These are phyloP conservation scores for Cytospora piceicola DNA, from an alignment of 2,329 filamentous ascomycete species.

Conservation along the genomic window DNA sequence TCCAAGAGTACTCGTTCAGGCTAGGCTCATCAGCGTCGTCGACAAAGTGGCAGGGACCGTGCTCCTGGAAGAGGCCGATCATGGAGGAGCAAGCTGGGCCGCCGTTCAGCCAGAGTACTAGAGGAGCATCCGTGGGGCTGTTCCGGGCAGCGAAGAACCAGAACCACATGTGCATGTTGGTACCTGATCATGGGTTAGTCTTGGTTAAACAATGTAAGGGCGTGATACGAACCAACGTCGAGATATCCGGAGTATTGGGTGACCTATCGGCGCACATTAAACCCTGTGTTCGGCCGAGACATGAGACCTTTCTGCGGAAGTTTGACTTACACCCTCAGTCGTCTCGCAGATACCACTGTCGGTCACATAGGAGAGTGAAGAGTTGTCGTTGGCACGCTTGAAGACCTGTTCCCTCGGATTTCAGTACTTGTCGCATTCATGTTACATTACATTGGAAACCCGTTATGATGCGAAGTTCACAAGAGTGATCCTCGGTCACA, in stretches of 20 bases:
- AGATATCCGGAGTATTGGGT: constrained; percentile 57
- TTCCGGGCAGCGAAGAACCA: constrained; percentile 43
- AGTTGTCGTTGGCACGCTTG: constrained; percentile 50
- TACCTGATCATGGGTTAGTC: constrained; percentile 16
- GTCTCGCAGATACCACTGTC: constrained; percentile 58
- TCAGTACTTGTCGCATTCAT: not conserved
- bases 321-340: constrained; percentile 48
- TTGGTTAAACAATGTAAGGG: not conserved
- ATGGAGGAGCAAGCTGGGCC: constrained; percentile 47
- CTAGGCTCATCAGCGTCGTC: constrained; percentile 42
- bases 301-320: too few relatives aligned
- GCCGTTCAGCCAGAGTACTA: constrained; percentile 45
- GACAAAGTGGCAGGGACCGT: constrained; percentile 50
- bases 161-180: constrained; percentile 36
- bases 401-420: constrained; percentile 35
- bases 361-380: constrained; percentile 51
- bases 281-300: not conserved
- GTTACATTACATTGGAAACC: not conserved
- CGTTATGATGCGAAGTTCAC: not conserved
- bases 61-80: constrained; percentile 48
- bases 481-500: not conserved
- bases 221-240: constrained; percentile 43
- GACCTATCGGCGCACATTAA: not conserved
- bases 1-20: constrained; percentile 50
- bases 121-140: constrained; percentile 38